phyloP scores from a whole-genome alignment of 2,329 filamentous ascomycete genomes.

The Tympanopsis confertula region DNA sequence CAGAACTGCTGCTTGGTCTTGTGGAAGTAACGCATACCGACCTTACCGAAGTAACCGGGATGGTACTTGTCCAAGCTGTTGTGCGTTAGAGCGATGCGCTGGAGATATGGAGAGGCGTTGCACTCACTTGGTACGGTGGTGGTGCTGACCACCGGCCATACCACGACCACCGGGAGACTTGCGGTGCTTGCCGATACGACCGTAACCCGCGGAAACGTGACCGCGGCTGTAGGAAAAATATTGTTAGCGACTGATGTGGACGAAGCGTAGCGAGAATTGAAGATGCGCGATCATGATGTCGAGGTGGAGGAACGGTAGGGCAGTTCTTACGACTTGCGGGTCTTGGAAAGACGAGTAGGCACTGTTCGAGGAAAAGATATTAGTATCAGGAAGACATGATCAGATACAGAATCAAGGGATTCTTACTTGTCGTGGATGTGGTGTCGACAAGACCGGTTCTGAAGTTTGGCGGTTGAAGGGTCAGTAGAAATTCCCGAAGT shows the following conservation, averaged over 20 bases:
- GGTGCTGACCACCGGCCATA: conserved; percentile 97
- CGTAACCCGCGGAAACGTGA: conserved; percentile 96
- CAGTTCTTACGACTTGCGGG: conserved; percentile 28
- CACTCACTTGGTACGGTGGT: conserved; percentile 89
- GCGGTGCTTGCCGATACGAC: conserved; percentile 97
- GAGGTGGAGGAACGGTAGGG: background rate
- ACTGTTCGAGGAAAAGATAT: conserved; percentile 32
- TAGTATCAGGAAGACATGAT: no score
- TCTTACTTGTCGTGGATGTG: background rate
- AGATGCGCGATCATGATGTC: no score
- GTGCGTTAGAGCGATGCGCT: conserved; percentile 3
- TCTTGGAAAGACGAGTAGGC: conserved; percentile 37
- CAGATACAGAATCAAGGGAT: no score
- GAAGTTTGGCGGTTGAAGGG: background rate
- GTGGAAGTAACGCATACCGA: conserved; percentile 94
- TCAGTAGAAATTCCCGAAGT: background rate
- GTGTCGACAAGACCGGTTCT: conserved; percentile 1
- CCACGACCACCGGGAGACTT: conserved; percentile 78
- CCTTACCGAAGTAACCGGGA: conserved; percentile 98
- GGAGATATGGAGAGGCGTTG: conserved; percentile 33
- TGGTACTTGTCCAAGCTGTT: conserved; percentile 61
- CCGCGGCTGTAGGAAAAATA: conserved; percentile 56
- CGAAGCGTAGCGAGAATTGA: background rate
- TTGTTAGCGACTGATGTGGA: conserved; percentile 4
- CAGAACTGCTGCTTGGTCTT: conserved; percentile 91